Conservation (phyloP, 257 asterid genomes). For the Echites panduratus region DNA sequence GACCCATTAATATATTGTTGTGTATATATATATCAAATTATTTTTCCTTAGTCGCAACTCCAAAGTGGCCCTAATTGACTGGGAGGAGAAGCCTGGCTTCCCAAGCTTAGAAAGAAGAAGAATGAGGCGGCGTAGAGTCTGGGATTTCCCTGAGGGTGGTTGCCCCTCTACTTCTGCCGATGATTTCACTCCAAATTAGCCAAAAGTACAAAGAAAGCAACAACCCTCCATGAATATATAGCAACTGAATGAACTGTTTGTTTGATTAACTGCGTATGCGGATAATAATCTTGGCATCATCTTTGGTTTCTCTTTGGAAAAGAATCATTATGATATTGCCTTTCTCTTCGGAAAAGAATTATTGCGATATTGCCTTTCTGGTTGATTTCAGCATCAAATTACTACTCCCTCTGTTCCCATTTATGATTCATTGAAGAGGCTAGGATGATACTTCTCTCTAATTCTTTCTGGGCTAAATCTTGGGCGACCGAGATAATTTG, state of each 20-base stretch:
- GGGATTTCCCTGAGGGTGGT: constrained; percentile 21
- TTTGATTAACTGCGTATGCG: not conserved
- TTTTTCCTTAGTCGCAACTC: too few species aligned
- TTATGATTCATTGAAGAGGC: constrained; percentile 8
- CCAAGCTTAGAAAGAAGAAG: not conserved
- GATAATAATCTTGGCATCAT: not conserved
- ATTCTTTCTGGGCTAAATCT: not conserved
- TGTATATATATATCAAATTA: too few species aligned
- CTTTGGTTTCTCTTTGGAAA: not conserved
- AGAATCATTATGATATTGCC: not conserved
- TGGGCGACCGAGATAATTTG: not conserved
- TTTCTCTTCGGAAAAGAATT: not conserved
- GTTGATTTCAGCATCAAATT: not conserved
- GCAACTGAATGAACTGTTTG: not conserved
- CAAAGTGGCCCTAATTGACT: too few species aligned
- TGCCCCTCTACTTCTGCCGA: constrained; percentile 26
- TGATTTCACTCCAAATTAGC: constrained; percentile 9
- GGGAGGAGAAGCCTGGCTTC: too few species aligned
- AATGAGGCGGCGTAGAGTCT: constrained; percentile 5
- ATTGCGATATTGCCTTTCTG: not conserved
- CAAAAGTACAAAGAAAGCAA: not conserved
- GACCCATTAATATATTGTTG: too few species aligned
- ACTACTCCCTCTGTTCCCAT: not conserved
- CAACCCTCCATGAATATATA: constrained; percentile 7
- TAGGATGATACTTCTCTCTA: constrained; percentile 4